Base-by-base conservation (phyloP, 2,329 filamentous ascomycete genomes). In the Clonostachys solani region DNA sequence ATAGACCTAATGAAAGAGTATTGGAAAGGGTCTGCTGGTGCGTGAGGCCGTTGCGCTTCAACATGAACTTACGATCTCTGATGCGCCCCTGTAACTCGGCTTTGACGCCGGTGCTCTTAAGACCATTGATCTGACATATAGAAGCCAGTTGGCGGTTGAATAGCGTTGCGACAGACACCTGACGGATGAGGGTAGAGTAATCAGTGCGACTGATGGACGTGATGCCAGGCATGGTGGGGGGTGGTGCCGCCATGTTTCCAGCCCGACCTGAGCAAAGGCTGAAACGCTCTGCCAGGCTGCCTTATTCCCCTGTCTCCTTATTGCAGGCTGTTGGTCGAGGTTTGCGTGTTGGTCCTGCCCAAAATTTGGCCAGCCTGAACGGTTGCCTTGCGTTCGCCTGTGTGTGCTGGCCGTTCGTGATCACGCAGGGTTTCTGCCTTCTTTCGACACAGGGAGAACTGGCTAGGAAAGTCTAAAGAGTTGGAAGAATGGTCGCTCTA, bases 71-170 rank as follows among this genome's bases (percentile, higher is more conserved):
- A 97, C 94, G 80, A 49, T 81, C 74, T 52, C 86, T 81, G 51
- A 96, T 87, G 58, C 92, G 85, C 49, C 73, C 71, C 67, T 96
- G 91, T 50, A 97, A 73, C 40, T 87, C 80, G 34, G 83, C 81
- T 74, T 99, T 99, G 59, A 94, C 86, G 17, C 94, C 94, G 29
- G 86, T 88, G 50, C 89, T 86, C 54, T 81, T 79, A 35, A 95
- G 73, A 42, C 83, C 80, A 69, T 95, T 89, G 50, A 80, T 73
- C 52, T 82, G 79, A 60, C 92, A 87, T 54, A 97, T 85, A 45
- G 77, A 77, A 57, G 90, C 88, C 43, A 96, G 78, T 57, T 92
- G 84, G 17, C 73, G 68, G 58, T 82, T 82, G 33, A 80, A 66
- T 18, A 83, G 63, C 12, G 66, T 54, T 35, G 63, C 70, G 40